These are phyloP conservation scores for Rhizoclosmatium sp. DNA, from an alignment of 192 early-diverging fungal genomes.

Conservation along the genomic window DNA sequence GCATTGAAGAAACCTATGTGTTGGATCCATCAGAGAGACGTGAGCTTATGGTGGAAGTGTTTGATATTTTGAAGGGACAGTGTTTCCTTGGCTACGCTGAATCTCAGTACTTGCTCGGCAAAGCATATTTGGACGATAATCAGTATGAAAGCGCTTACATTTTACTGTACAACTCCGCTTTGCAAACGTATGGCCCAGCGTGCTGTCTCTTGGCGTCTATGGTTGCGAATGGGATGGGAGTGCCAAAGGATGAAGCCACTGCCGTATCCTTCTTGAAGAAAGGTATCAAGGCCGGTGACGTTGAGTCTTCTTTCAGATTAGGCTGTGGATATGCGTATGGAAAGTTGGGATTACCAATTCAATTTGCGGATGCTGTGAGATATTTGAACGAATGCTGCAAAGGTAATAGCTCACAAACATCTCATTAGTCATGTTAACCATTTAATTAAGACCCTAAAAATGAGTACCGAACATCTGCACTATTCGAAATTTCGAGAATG, in stretches of 20 bases:
- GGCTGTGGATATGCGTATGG: conserved; percentile 24
- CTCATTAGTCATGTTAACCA: no score
- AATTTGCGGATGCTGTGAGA: conserved; percentile 19
- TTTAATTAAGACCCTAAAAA: background rate
- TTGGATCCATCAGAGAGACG: conserved; percentile 25
- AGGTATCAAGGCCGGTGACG: conserved; percentile 16
- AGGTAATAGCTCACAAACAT: background rate
- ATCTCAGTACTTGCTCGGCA: conserved; percentile 56
- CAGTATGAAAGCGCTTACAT: conserved; percentile 46
- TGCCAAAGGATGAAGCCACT: background rate
- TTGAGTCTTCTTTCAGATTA: conserved; percentile 24
- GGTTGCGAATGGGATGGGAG: conserved; percentile 13
- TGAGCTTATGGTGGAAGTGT: conserved; percentile 68
- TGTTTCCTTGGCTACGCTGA: conserved; percentile 69
- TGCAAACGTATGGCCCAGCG: conserved; percentile 23
- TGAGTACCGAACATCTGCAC: conserved; percentile 10
- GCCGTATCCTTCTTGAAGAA: conserved; percentile 27
- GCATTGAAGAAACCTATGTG: conserved; percentile 26
- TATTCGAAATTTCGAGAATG: conserved; percentile 32
- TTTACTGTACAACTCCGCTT: conserved; percentile 28
- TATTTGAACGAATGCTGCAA: conserved; percentile 33
- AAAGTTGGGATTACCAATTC: conserved; percentile 1
- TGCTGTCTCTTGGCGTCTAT: conserved; percentile 12
- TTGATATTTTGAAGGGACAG: conserved; percentile 70
- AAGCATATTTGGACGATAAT: conserved; percentile 52